Evolutionary conservation across 148 eudicot species (phyloP), one percentile per base, ranked within the genome.

Genomic region (Spergularia marina): DNA sequence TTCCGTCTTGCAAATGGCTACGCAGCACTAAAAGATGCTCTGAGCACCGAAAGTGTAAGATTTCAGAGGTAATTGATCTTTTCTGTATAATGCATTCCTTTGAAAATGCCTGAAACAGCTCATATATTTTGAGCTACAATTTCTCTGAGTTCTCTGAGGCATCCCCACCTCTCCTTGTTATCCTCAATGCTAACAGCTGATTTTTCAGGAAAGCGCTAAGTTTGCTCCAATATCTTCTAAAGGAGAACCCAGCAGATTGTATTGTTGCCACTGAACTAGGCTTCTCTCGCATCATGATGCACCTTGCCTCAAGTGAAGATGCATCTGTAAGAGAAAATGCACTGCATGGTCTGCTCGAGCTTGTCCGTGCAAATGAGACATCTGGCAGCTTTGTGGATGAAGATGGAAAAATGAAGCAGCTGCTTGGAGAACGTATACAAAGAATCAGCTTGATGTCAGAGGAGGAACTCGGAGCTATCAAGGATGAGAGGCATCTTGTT

Each of bases 1-100:
- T 94, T 94, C 78, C 94, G 96, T 39, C 92, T 94, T 69, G 94
- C 95, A 69, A 91, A 91, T 87, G 97, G 98, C 30, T 94, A 90
- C 81, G 91, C 92, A 41, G 92, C 85, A 65, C 80, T 94, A 10
- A 89, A 83, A 80, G 98, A 94, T 82, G 98, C 98, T 69, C 79
- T 94, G 73, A 85, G 91, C 68, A 85, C 94, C 34, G 96, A 91
- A 34, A 85, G 58, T 72, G 87, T 81, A 47, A 83, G 95, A 85
- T 90, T 91, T 71, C 97, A 94, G 75, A 94, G 98, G 98, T 91
- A 81, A 40, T 12, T 21, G 39, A 23, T 23, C 57, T 53, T 54
- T 0, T 17, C 40, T 44, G 15, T 14, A 6, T 67, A 52, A 53
- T 68, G 40, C 51, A 44, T 51, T 55, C 40, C 3, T 18, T 55